Base-by-base conservation (phyloP, 2,329 filamentous ascomycete species). In the Lachnellula hyalina region DNA sequence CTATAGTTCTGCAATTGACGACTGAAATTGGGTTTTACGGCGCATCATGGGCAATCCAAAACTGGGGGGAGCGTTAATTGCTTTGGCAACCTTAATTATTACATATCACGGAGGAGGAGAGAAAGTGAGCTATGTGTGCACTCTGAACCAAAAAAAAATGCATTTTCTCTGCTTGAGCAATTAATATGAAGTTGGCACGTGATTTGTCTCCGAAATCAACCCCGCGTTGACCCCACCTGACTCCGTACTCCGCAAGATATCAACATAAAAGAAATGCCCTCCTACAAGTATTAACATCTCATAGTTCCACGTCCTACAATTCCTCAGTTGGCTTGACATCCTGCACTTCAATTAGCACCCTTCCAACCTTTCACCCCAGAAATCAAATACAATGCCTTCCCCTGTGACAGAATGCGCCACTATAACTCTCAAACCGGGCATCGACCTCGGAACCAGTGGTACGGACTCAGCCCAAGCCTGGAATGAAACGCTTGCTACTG, bases 361-460 rank as follows among this genome's bases (percentile, higher is more conserved):
- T 9, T 32, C 9, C 28, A 32, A 32, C 28, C 9, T 11, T 8
- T 9, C 9, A 8, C 9, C 28, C 28, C 8, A 32, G 4, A 17
- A 46, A 6, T 12, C 12, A 15, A 12, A n/a, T 21, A 36, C 23
- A 45, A 32, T 28, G 23, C 14, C 21, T n/a, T 36, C 28, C 15
- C 49, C 49, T 12, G 41, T 52, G 5, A 47, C 51, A 17, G 51
- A 52, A 52, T 25, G 11, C 42, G 44, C 44, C 2, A 38, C 14
- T 19, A 35, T 76, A 5, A 67, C 71, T 0, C 63, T 77, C 44
- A 68, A 67, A n/a, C 49, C 72, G 1, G 69, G 67, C n/a, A 56
- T 64, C n/a, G 60, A 71, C 38, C 60, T 72, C 51, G 63, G 66
- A 17, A 17, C 41, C 41, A 19, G 11, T 51, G 67, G 70, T 44